A percentile compares a stretch with the other conserved stretches of the same genome.
These are phyloP conservation scores for Apiotrichum sp. DNA, from an alignment of 1,284 basidiomycete species.

Conservation along the genomic window DNA sequence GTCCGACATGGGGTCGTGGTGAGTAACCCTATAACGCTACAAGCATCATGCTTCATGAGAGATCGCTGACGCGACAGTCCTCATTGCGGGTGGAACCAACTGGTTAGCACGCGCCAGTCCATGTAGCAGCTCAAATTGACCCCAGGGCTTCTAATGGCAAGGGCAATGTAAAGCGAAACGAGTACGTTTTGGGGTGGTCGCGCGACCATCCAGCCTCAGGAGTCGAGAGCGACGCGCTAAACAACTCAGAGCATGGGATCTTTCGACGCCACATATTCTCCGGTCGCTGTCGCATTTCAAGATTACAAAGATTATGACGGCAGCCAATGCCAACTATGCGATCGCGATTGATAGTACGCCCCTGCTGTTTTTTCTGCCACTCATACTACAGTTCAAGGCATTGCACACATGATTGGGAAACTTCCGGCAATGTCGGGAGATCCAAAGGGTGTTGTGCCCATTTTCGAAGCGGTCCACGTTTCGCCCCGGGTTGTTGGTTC, in stretches of 20 bases:
- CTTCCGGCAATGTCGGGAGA: constrained; percentile 59
- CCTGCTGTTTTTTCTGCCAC: not conserved
- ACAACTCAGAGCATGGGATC: constrained; percentile 50
- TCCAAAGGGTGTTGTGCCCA: constrained; percentile 51
- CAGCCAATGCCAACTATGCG: constrained; percentile 59
- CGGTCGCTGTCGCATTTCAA: constrained; percentile 78
- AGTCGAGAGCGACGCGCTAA: not conserved
- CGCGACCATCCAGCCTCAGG: too few species aligned
- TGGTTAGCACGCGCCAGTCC: constrained; percentile 4
- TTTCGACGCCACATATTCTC: constrained; percentile 77
- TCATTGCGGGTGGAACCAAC: constrained; percentile 27
- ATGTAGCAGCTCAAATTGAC: not conserved
- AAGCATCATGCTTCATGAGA: too few species aligned
- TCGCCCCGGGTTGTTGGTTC: constrained; percentile 60
- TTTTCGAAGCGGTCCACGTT: constrained; percentile 63
- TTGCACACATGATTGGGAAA: constrained; percentile 79
- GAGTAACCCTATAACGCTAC: too few species aligned
- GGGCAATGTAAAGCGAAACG: not conserved
- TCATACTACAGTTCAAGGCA: constrained; percentile 53
- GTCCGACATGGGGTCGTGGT: too few species aligned
- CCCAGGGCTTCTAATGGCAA: constrained; percentile 6
- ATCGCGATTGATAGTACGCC: constrained; percentile 58
- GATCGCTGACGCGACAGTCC: not conserved
- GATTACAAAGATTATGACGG: constrained; percentile 62
- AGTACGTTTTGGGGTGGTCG: not conserved